Evolutionary conservation across 2,329 filamentous ascomycete species (phyloP).

Genomic region (Colletotrichum sojae): DNA sequence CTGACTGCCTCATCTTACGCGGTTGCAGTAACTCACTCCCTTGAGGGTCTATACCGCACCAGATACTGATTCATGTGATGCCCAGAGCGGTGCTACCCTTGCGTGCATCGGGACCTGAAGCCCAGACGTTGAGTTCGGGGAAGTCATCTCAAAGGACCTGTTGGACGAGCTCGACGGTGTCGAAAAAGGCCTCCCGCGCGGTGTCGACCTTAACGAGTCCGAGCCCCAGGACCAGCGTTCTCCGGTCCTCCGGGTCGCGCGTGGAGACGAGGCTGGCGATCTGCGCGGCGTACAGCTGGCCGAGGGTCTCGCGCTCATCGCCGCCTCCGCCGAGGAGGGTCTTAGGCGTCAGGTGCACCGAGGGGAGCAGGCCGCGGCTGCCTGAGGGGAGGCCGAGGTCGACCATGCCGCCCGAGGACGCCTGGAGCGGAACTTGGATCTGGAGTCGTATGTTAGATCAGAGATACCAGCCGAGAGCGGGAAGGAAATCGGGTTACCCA

Average conservation of each 20-base stretch:
- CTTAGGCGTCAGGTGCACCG: constrained; percentile 85
- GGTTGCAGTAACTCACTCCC: no score
- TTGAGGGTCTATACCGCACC: no score
- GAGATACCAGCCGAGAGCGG: constrained; percentile 33
- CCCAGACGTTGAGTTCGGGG: no score
- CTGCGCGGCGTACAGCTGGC: constrained; percentile 90
- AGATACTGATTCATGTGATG: no score
- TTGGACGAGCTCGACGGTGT: constrained; percentile 74
- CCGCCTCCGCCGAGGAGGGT: constrained; percentile 89
- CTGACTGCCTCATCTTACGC: no score
- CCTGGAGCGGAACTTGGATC: constrained; percentile 85
- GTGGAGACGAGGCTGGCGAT: constrained; percentile 85
- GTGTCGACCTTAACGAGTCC: constrained; percentile 67
- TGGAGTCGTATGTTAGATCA: constrained; percentile 49
- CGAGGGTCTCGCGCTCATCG: constrained; percentile 83
- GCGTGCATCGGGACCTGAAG: no score
- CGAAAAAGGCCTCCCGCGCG: constrained; percentile 72
- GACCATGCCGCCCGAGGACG: constrained; percentile 73
- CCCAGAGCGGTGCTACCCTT: no score
- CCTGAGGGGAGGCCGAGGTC: constrained; percentile 70
- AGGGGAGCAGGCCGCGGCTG: constrained; percentile 73
- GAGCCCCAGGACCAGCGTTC: constrained; percentile 74
- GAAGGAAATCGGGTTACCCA: constrained; percentile 75
- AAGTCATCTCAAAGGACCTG: constrained; percentile 62
- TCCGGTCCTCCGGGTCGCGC: constrained; percentile 75